phyloP scores from a whole-genome alignment of 2,329 filamentous ascomycete species.

The Xylaria arbuscula region DNA sequence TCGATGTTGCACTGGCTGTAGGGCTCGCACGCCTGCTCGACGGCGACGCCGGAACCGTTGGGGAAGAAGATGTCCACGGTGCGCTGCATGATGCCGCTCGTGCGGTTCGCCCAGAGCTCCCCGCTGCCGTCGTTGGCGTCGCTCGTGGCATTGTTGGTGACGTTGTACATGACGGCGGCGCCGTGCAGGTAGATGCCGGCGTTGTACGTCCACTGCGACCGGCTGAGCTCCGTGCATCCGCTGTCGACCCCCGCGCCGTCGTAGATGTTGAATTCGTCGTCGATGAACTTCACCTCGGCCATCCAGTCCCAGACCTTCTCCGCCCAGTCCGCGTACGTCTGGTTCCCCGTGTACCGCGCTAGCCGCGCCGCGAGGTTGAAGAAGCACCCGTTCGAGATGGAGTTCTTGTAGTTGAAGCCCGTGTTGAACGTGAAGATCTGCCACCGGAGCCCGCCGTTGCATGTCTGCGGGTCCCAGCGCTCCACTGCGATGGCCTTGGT shows the following conservation, averaged over 20 bases:
- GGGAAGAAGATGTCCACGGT: slow-evolving; percentile 67
- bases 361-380: slow-evolving; percentile 77
- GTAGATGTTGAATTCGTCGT: slow-evolving; percentile 63
- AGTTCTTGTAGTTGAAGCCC: slow-evolving; percentile 76
- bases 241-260: slow-evolving; percentile 62
- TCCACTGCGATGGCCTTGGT: slow-evolving; percentile 51
- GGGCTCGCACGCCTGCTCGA: slow-evolving; percentile 74
- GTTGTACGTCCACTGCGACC: slow-evolving; percentile 76
- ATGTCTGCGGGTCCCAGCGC: slow-evolving; percentile 75
- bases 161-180: slow-evolving; percentile 70
- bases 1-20: slow-evolving; percentile 72
- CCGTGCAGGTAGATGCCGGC: slow-evolving; percentile 73
- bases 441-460: slow-evolving; percentile 83
- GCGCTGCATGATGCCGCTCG: slow-evolving; percentile 67
- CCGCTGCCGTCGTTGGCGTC: slow-evolving; percentile 46
- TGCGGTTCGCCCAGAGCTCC: slow-evolving; percentile 66
- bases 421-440: slow-evolving; percentile 84
- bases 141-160: slow-evolving; percentile 55
- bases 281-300: slow-evolving; percentile 65
- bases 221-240: slow-evolving; percentile 64
- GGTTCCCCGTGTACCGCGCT: slow-evolving; percentile 80
- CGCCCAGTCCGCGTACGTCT: slow-evolving; percentile 82
- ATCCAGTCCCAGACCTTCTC: slow-evolving; percentile 77
- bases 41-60: slow-evolving; percentile 63
- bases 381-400: slow-evolving; percentile 75